Base-by-base conservation (phyloP, 768 basidiomycete species). In the Mycena latifolia region DNA sequence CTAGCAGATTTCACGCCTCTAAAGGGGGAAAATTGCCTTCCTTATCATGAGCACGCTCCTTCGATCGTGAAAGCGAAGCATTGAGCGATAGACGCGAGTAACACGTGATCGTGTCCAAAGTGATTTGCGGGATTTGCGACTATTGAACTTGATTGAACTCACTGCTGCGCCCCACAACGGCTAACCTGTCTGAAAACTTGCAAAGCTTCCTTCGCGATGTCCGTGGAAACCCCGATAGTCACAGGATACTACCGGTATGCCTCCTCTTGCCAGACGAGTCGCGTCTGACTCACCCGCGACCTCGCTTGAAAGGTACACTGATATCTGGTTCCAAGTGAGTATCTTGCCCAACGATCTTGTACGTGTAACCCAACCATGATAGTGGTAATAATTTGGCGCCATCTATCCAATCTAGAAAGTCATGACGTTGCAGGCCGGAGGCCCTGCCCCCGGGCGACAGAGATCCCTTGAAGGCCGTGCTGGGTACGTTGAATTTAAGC, bases 311-410 rank as follows among this genome's bases (percentile, higher is more conserved):
- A 54, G 53, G 41, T 55, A 56, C 74, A 93, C 93, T 0, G 94
- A 96, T 77, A 89, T 95, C 56, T 91, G 88, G 85, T 94, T 89
- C 61, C 89, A 93, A 91, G 93, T 91, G 71, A 69, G 72, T 69
- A 5, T 11, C 27, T 9, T 45, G 18, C 50, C 27, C 17, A 31
- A 25, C 31, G 22, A n/a, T 14, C 41, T 53, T n/a, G 46, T 46
- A 9, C 25, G 12, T 35, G 33, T 35, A 35, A 35, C 33, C 33
- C 33, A 17, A 18, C n/a, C 37, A 37, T 20, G 18, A 5, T 10
- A 66, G 65, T 66, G 59, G 64, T 59, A 39, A 53, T 22, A 24
- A 53, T 53, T 29, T 48, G 1, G 20, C 25, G 17, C n/a, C 1
- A 54, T 54, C 18, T n/a, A 28, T 29, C 14, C 43, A 47, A 43